Evolutionary conservation across 495 filamentous ascomycete genomes (phyloP).

Genomic region (Hypoxylon trugodes): DNA sequence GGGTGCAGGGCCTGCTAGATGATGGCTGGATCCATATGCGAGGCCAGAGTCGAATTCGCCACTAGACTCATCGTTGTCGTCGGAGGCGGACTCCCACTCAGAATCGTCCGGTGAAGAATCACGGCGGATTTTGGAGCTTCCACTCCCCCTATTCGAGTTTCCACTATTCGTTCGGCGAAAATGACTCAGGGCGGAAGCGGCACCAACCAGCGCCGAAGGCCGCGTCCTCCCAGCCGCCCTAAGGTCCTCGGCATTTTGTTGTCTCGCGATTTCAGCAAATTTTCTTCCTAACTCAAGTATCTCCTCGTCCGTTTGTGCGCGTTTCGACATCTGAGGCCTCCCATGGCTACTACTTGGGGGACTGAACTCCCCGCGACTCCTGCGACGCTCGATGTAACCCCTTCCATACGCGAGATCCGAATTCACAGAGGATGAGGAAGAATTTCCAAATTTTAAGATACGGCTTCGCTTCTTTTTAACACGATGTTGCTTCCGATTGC

Average conservation of each 20-base stretch:
- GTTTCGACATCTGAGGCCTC: slow-evolving; percentile 34
- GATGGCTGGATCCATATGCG: slow-evolving; percentile 54
- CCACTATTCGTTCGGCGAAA: slow-evolving; percentile 48
- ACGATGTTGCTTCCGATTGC: slow-evolving; percentile 42
- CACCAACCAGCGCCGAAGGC: slow-evolving; percentile 49
- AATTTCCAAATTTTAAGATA: slow-evolving; percentile 56
- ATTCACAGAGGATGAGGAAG: slow-evolving; percentile 57
- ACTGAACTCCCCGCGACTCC: slow-evolving; percentile 42
- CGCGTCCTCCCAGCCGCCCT: slow-evolving; percentile 49
- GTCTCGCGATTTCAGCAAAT: slow-evolving; percentile 55
- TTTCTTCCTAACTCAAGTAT: slow-evolving; percentile 57
- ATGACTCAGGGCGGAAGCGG: slow-evolving; percentile 48
- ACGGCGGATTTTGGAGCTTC: slow-evolving; percentile 47
- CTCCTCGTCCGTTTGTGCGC: slow-evolving; percentile 57
- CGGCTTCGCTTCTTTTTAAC: slow-evolving; percentile 54
- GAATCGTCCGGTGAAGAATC: slow-evolving; percentile 48
- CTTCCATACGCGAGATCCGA: slow-evolving; percentile 64
- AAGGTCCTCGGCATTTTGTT: slow-evolving; percentile 53
- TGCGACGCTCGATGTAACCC: slow-evolving; percentile 57
- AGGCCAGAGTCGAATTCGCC: slow-evolving; percentile 51
- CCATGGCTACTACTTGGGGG: slow-evolving; percentile 19
- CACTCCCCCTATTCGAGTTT: slow-evolving; percentile 46
- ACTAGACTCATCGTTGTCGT: slow-evolving; percentile 47
- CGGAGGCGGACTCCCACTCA: slow-evolving; percentile 58
- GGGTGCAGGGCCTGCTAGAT: slow-evolving; percentile 17